Conservation (phyloP, 768 basidiomycete species). For the Rhizopogon salebrosus region DNA sequence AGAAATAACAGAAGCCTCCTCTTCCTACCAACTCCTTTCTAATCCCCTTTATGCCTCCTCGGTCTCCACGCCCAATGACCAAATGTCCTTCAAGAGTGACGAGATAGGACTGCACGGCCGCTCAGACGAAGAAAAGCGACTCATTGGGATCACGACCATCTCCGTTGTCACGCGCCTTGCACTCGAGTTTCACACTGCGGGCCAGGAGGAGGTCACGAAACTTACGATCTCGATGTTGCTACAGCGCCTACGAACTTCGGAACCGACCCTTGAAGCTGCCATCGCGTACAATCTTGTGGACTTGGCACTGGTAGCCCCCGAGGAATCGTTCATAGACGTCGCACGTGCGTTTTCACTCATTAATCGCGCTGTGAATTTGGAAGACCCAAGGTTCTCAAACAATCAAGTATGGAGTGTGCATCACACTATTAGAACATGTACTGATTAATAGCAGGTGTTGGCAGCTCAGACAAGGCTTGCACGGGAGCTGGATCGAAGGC, state of each 20-base stretch:
- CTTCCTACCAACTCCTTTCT: constrained; percentile 35
- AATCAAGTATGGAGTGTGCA: constrained; percentile 61
- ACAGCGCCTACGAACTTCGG: constrained; percentile 79
- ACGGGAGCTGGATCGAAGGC: constrained; percentile 65
- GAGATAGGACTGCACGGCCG: constrained; percentile 62
- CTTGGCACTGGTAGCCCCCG: constrained; percentile 74
- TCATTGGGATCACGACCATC: constrained; percentile 87
- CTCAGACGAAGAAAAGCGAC: constrained; percentile 78
- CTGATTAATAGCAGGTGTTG: constrained; percentile 49
- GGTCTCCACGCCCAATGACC: constrained; percentile 34
- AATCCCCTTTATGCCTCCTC: constrained; percentile 34
- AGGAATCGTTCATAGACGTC: constrained; percentile 76
- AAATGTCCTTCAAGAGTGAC: constrained; percentile 48
- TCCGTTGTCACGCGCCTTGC: constrained; percentile 86
- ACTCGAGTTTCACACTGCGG: constrained; percentile 56
- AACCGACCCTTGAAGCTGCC: constrained; percentile 84
- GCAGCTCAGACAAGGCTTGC: constrained; percentile 90
- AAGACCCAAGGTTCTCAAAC: constrained; percentile 83
- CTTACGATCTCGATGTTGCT: constrained; percentile 90
- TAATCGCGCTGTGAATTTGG: constrained; percentile 81
- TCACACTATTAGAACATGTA: not conserved
- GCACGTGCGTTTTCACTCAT: constrained; percentile 80
- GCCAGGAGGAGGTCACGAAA: constrained; percentile 81
- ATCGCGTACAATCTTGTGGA: constrained; percentile 92
- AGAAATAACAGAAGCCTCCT: constrained; percentile 55